A percentile compares a stretch with the other conserved stretches of the same genome.
phyloP scores from a whole-genome alignment of 257 asterid species.

The Scutellaria minor region DNA sequence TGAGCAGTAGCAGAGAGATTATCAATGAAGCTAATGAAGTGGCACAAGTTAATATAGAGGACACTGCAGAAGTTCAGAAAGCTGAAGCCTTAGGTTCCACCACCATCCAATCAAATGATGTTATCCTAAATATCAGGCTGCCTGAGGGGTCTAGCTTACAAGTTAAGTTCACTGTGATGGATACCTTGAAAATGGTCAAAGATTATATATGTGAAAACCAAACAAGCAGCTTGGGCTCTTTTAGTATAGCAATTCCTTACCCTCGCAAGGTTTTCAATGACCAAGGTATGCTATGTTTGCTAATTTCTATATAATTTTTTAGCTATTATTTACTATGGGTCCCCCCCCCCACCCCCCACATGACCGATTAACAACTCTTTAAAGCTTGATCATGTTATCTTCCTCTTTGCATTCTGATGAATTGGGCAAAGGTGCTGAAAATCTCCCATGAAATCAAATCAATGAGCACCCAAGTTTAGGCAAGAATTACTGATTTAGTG shows the following conservation, averaged over 20 bases:
- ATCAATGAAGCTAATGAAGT: conserved; percentile 42
- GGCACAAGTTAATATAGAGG: conserved; percentile 33
- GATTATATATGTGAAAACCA: conserved; percentile 60
- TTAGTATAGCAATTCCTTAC: conserved; percentile 83
- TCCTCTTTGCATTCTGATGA: conserved; percentile 22
- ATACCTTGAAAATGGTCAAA: conserved; percentile 75
- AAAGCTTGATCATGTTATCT: not conserved
- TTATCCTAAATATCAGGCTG: conserved; percentile 71
- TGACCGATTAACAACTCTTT: conserved; percentile 6
- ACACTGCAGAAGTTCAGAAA: conserved; percentile 47
- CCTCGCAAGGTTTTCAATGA: conserved; percentile 87
- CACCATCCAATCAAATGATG: conserved; percentile 56
- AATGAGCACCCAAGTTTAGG: not conserved
- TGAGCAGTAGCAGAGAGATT: conserved; percentile 40
- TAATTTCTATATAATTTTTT: not conserved
- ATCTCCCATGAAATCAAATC: not conserved
- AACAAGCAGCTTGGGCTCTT: conserved; percentile 63
- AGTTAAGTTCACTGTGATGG: conserved; percentile 57
- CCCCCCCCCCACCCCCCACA: not conserved
- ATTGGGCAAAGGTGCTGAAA: conserved; percentile 11
- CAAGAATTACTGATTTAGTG: conserved; percentile 24
- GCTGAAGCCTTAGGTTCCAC: conserved; percentile 46
- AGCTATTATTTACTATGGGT: conserved; percentile 20
- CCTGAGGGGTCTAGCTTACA: conserved; percentile 79
- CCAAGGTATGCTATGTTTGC: conserved; percentile 64